Base-by-base conservation (phyloP, 225 moss, liverwort and hornwort species). In the Pseudoscleropodium purum region DNA sequence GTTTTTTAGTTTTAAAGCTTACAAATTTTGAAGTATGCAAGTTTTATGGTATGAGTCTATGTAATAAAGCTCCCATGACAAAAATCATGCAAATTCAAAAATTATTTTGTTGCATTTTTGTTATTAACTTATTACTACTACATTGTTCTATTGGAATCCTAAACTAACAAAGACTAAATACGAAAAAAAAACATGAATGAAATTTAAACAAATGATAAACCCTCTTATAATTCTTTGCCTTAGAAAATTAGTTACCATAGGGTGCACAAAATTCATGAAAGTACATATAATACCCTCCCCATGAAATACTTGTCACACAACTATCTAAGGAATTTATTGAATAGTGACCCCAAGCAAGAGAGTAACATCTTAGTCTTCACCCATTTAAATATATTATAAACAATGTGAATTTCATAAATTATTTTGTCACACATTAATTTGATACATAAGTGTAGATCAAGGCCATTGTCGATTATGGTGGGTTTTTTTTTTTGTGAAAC, bases 381-480 rank as follows among this genome's bases (percentile, higher is more conserved):
- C 9, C 24, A 36, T 36, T 54, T 52, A 77, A 52, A 0, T 20
- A 7, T 34, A 52, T 54, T 7, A 36, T 36, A 52, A 36, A 15
- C 23, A 23, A 3, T 52, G 3, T 14, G 3, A 36, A 77, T 54
- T 14, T 54, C 5, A 2, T 23, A 77, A 52, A 52, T 52, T 23
- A 20, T 21, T 34, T 0, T 36, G 2, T 77, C 77, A 9, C 34
- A 13, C 2, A 23, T 11, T 23, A 9, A 23, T 36, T 8, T 3
- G 0, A 76, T 21, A 51, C 5, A 76, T 76, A 2, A 8, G 0
- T 75, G 2, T 51, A 34, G 8, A 5, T 20, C 8, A 34, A 51
- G 8, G 2, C 4, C 2, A 62, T 0, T 62, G n/a, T n/a, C n/a
- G n/a, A n/a, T n/a, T n/a, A n/a, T 4, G 18, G 5, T 57, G 56